These are phyloP conservation scores for Tephrocybe sp. DNA, from an alignment of 768 basidiomycete genomes.

Conservation along the genomic window DNA sequence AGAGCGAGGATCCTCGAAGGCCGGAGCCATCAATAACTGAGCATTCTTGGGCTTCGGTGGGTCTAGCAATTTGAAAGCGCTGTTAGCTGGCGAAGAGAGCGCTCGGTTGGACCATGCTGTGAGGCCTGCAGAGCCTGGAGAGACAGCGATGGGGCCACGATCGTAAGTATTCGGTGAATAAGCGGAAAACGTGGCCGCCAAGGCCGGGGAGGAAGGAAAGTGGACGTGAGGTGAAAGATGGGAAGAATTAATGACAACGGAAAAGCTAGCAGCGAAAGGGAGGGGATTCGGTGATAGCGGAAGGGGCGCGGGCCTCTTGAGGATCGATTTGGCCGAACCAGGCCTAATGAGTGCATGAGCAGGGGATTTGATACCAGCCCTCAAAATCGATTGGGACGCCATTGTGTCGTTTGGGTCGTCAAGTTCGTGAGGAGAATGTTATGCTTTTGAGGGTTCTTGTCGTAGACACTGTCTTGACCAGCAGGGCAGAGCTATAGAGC, in stretches of 20 bases:
- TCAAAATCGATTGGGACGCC: slow-evolving; percentile 35
- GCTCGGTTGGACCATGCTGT: slow-evolving; percentile 54
- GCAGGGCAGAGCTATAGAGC: slow-evolving; percentile 36
- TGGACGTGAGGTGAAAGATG: slow-evolving; percentile 53
- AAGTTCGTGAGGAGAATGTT: slow-evolving; percentile 14
- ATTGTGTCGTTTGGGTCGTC: slow-evolving; percentile 27
- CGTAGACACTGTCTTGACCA: slow-evolving; percentile 44
- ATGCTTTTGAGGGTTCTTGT: slow-evolving; percentile 18
- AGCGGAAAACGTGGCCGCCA: slow-evolving; percentile 53
- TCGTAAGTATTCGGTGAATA: slow-evolving; percentile 63
- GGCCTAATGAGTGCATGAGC: slow-evolving; percentile 24
- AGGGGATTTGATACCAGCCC: slow-evolving; percentile 31
- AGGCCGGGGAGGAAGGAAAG: slow-evolving; percentile 60
- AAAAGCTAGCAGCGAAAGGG: slow-evolving; percentile 28
- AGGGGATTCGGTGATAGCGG: slow-evolving; percentile 33
- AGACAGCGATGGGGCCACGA: slow-evolving; percentile 58
- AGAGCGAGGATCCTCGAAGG: slow-evolving; percentile 37
- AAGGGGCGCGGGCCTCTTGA: slow-evolving; percentile 37
- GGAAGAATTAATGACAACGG: slow-evolving; percentile 28
- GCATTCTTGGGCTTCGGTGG: slow-evolving; percentile 23
- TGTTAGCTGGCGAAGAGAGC: slow-evolving; percentile 29
- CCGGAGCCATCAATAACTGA: slow-evolving; percentile 13
- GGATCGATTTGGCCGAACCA: slow-evolving; percentile 31
- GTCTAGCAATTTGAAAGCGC: slow-evolving; percentile 32
- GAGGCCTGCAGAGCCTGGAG: slow-evolving; percentile 51